Evolutionary conservation across 306 rosid species (phyloP).

Genomic region (Vigna unguiculata): DNA sequence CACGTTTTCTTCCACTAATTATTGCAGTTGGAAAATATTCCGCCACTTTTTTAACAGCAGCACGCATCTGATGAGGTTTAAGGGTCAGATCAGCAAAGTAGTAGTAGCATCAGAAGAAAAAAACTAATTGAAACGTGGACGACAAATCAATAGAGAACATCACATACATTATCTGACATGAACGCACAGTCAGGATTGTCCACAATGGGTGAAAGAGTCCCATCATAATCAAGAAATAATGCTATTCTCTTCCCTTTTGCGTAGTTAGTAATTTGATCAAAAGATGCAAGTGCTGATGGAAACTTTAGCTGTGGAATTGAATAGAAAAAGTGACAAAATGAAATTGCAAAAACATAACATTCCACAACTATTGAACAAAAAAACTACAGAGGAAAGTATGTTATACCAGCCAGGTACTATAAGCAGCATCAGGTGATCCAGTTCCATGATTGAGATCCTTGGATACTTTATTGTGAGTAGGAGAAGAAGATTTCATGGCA

Average conservation of each 20-base stretch:
- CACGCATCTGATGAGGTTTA: constrained; percentile 73
- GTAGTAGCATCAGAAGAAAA: constrained; percentile 11
- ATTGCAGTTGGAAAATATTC: constrained; percentile 87
- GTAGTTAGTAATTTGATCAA: constrained; percentile 71
- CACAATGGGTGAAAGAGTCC: constrained; percentile 99
- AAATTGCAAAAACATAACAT: constrained; percentile 36
- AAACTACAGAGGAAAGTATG: constrained; percentile 11
- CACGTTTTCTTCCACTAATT: constrained; percentile 95
- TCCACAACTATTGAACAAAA: neutral
- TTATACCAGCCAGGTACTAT: constrained; percentile 87
- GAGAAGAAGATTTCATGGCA: constrained; percentile 97
- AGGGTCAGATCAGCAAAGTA: constrained; percentile 38
- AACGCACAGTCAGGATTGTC: constrained; percentile 93
- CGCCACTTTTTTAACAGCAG: constrained; percentile 70
- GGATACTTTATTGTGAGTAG: constrained; percentile 73
- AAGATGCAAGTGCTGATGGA: constrained; percentile 86
- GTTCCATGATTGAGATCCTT: constrained; percentile 63
- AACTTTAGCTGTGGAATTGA: constrained; percentile 66
- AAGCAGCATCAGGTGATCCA: constrained; percentile 62
- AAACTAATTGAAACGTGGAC: neutral
- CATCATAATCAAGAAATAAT: constrained; percentile 93
- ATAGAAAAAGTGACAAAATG: neutral
- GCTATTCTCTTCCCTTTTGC: constrained; percentile 91
- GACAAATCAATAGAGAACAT: neutral
- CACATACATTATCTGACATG: constrained; percentile 86